phyloP scores from a whole-genome alignment of 2,329 filamentous ascomycete species.

The Hortaea sp. region DNA sequence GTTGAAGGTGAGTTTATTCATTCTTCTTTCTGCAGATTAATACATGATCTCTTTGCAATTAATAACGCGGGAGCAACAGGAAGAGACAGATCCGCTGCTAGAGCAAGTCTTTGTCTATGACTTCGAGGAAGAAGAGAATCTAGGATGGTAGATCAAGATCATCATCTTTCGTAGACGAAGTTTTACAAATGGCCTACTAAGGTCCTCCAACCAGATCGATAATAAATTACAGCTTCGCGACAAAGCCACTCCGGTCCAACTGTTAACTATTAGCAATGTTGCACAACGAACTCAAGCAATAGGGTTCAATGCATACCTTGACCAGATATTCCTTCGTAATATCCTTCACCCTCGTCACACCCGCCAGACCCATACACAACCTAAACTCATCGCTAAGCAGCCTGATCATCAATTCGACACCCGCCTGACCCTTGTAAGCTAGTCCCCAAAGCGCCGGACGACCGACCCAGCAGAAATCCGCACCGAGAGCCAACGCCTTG shows the following conservation, averaged over 20 bases:
- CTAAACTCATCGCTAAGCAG: constrained; percentile 31
- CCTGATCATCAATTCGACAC: constrained; percentile 34
- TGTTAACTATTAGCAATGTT: not conserved
- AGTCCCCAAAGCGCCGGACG: constrained; percentile 40
- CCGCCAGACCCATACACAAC: constrained; percentile 32
- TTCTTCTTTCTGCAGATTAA: too few relatives aligned
- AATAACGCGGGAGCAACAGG: too few relatives aligned
- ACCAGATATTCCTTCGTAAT: constrained; percentile 32
- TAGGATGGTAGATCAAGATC: too few relatives aligned
- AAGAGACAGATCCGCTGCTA: too few relatives aligned
- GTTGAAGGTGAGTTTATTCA: too few relatives aligned
- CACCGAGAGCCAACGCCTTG: constrained; percentile 44
- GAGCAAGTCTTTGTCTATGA: too few relatives aligned
- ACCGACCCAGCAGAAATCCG: constrained; percentile 34
- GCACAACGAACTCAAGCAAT: not conserved
- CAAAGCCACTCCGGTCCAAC: constrained; percentile 3
- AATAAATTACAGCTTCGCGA: not conserved
- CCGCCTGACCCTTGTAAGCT: constrained; percentile 29
- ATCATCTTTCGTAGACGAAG: too few relatives aligned
- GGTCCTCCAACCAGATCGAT: too few relatives aligned
- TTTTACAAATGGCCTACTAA: too few relatives aligned
- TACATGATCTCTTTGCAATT: too few relatives aligned
- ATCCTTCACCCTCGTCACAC: constrained; percentile 26
- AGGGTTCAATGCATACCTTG: constrained; percentile 22
- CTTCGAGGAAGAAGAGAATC: too few relatives aligned